These are phyloP conservation scores for Byssochlamys sp. DNA, from an alignment of 2,329 filamentous ascomycete species.

Conservation along the genomic window DNA sequence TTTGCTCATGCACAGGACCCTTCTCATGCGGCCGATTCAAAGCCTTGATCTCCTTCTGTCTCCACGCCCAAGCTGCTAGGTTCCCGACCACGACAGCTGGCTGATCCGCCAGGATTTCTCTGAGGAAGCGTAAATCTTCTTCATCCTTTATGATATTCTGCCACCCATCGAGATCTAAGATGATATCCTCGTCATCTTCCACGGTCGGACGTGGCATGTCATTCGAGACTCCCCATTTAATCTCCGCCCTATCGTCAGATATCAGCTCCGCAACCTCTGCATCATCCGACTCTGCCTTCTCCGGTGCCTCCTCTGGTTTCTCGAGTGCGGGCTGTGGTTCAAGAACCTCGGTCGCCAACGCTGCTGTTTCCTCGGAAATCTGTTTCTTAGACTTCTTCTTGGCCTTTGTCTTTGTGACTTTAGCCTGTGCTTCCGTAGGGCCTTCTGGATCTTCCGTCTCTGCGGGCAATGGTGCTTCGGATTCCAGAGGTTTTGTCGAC, in stretches of 20 bases:
- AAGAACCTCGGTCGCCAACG: conserved; percentile 31
- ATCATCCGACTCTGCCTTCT: conserved; percentile 8
- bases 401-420: conserved; percentile 24
- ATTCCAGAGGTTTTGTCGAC: conserved; percentile 33
- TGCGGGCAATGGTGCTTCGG: conserved; percentile 28
- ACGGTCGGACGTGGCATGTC: conserved; percentile 54
- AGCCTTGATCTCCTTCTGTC: conserved; percentile 61
- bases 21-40: conserved; percentile 51
- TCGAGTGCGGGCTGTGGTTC: conserved; percentile 8
- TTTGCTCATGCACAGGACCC: conserved; percentile 44
- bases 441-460: conserved; percentile 15
- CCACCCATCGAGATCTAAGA: conserved; percentile 63
- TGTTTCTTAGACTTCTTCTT: conserved; percentile 76
- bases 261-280: conserved; percentile 21
- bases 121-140: conserved; percentile 53
- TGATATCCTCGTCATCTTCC: conserved; percentile 53
- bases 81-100: conserved; percentile 45
- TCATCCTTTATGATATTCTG: conserved; percentile 60
- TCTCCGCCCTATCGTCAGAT: conserved; percentile 37
- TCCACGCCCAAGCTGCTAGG: conserved; percentile 57
- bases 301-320: conserved; percentile 6
- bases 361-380: conserved; percentile 58
- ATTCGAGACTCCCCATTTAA: conserved; percentile 53
- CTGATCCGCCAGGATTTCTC: conserved; percentile 41
- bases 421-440: conserved; percentile 37